Conservation (phyloP, 371 early-diverging fungal genomes). For the Mucor lusitanicus region DNA sequence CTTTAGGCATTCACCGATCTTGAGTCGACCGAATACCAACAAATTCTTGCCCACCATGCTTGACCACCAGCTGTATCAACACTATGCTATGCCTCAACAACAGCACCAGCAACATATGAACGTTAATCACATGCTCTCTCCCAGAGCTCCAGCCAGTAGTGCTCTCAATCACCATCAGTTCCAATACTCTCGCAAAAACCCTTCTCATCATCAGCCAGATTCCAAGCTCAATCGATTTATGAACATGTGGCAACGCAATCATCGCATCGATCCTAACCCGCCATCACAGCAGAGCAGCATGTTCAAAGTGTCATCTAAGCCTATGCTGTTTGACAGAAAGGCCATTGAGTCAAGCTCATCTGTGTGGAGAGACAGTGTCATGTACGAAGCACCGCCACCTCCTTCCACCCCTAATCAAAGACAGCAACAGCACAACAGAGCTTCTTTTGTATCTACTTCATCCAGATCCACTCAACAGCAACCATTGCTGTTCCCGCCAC, state of each 20-base stretch:
- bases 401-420: slow-evolving; percentile 3
- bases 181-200: slow-evolving; percentile 3
- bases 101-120: slow-evolving; percentile 25
- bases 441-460: neutral
- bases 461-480: neutral
- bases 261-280: slow-evolving; percentile 14
- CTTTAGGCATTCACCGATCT: slow-evolving; percentile 16
- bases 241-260: slow-evolving; percentile 22
- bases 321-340: slow-evolving; percentile 17
- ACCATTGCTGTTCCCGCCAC: neutral
- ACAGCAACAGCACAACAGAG: neutral
- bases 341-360: slow-evolving; percentile 29
- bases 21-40: slow-evolving; percentile 11
- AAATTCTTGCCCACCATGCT: slow-evolving; percentile 2
- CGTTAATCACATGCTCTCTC: slow-evolving; percentile 34
- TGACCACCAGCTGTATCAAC: neutral
- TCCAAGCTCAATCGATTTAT: slow-evolving; percentile 22
- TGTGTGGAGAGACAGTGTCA: slow-evolving; percentile 20
- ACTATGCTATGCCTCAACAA: slow-evolving; percentile 4
- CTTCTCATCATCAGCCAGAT: slow-evolving; percentile 8
- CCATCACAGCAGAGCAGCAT: neutral
- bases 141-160: slow-evolving; percentile 22
- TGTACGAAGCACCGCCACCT: neutral
- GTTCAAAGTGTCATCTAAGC: neutral
- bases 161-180: slow-evolving; percentile 17